Evolutionary conservation across 2,329 filamentous ascomycete species (phyloP).

Genomic region (Chaetomiaceae sp.): DNA sequence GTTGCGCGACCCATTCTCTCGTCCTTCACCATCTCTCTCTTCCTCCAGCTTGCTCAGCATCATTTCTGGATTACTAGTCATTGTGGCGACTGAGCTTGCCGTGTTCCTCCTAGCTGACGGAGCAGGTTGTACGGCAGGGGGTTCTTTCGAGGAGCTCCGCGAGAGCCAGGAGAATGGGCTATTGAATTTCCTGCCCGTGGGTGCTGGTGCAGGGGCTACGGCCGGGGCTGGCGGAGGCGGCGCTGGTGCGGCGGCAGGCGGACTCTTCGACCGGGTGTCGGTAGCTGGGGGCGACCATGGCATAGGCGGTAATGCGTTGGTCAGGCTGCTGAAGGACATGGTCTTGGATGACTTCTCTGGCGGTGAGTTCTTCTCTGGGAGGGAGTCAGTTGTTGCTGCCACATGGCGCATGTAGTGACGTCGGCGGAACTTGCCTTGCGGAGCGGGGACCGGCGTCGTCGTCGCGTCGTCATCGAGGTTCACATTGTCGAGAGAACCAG

Average conservation of each 20-base stretch:
- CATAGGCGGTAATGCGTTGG: constrained; percentile 66
- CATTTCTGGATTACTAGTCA: constrained; percentile 77
- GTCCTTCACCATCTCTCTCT: constrained; percentile 49
- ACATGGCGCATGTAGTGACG: not conserved
- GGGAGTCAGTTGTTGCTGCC: constrained; percentile 11
- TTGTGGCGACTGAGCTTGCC: constrained; percentile 70
- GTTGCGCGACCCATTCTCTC: constrained; percentile 45
- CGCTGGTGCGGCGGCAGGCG: constrained; percentile 31
- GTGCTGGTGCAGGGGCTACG: constrained; percentile 33
- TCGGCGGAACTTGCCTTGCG: constrained; percentile 22
- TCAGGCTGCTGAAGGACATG: constrained; percentile 66
- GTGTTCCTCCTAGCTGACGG: constrained; percentile 64
- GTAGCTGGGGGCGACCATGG: constrained; percentile 62
- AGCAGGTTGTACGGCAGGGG: constrained; percentile 50
- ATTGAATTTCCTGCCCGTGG: constrained; percentile 65
- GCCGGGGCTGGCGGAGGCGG: constrained; percentile 28
- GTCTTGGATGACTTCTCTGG: constrained; percentile 39
- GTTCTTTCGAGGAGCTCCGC: constrained; percentile 58
- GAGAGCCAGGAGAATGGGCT: constrained; percentile 86
- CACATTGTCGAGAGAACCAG: constrained; percentile 52
- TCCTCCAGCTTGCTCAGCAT: constrained; percentile 74
- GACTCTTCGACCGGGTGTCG: constrained; percentile 45
- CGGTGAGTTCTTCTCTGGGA: constrained; percentile 25
- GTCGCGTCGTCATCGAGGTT: constrained; percentile 59
- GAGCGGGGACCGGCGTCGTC: constrained; percentile 14